These are phyloP conservation scores for Lathyrus sativus DNA, from an alignment of 306 rosid genomes.

Conservation along the genomic window DNA sequence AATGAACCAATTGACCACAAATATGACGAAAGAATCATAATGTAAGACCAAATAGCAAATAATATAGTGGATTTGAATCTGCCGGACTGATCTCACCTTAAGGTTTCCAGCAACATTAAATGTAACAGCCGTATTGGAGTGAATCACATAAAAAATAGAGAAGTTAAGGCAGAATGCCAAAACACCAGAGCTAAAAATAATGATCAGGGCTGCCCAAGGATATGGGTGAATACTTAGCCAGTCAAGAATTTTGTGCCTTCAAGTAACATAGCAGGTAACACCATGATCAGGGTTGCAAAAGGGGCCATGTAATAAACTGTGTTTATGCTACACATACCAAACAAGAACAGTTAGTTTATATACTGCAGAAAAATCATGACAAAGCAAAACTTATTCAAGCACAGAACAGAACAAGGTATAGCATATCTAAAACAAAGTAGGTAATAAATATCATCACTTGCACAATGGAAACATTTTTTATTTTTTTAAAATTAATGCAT, in stretches of 20 bases:
- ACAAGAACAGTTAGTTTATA: conserved; percentile 37
- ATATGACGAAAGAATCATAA: conserved; percentile 11
- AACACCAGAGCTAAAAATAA: conserved; percentile 85
- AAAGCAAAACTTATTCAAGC: conserved; percentile 20
- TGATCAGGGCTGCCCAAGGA: conserved; percentile 62
- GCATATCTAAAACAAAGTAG: not conserved
- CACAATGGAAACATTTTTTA: not conserved
- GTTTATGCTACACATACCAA: conserved; percentile 70
- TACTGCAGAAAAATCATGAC: conserved; percentile 29
- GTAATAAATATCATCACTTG: conserved; percentile 14
- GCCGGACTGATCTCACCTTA: conserved; percentile 63
- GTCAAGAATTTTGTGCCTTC: conserved; percentile 84
- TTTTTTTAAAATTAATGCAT: conserved; percentile 18
- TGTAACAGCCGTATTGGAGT: conserved; percentile 96
- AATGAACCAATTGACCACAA: conserved; percentile 20
- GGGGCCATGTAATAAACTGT: conserved; percentile 99
- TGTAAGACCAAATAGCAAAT: conserved; percentile 7
- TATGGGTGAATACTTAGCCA: conserved; percentile 74
- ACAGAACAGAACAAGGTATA: conserved; percentile 19
- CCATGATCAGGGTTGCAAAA: conserved; percentile 96
- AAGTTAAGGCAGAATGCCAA: conserved; percentile 96
- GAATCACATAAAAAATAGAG: conserved; percentile 95
- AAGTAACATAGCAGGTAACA: conserved; percentile 77
- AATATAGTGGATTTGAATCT: conserved; percentile 21
- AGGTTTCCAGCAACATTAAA: conserved; percentile 99